A percentile compares a stretch with the other conserved stretches of the same genome.
phyloP scores from a whole-genome alignment of 2,329 filamentous ascomycete genomes.

The Paecilomyces sp. region DNA sequence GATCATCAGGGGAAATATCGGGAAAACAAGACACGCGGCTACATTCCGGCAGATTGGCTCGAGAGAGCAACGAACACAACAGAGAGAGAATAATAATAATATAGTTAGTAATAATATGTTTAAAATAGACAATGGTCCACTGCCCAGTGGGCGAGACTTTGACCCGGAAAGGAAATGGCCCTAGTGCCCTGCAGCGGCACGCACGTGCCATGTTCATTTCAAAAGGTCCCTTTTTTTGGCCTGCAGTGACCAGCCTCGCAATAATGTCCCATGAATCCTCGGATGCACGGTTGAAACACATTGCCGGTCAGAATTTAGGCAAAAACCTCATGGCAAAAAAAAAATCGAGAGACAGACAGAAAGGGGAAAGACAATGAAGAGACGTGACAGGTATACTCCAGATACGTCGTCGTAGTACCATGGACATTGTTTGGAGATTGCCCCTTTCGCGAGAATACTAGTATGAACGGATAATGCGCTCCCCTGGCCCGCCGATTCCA shows the following conservation, averaged over 20 bases:
- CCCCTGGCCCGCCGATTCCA: neutral
- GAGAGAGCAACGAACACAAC: too few relatives aligned
- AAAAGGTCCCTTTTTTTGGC: neutral
- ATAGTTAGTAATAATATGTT: too few relatives aligned
- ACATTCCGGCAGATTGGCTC: too few relatives aligned
- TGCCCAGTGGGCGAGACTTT: neutral
- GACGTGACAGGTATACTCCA: too few relatives aligned
- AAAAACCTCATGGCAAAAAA: neutral
- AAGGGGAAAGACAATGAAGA: too few relatives aligned
- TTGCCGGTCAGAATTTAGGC: neutral
- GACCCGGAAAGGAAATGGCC: neutral
- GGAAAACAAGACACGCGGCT: too few relatives aligned
- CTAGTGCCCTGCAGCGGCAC: neutral
- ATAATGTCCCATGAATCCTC: neutral
- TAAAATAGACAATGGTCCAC: too few relatives aligned
- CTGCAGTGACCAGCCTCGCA: neutral
- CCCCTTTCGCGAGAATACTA: neutral
- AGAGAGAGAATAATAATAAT: too few relatives aligned
- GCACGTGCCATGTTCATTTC: neutral
- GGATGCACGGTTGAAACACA: neutral
- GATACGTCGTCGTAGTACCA: neutral
- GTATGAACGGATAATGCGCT: neutral
- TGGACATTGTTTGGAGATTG: neutral
- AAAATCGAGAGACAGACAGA: neutral
- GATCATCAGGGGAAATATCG: too few relatives aligned